Evolutionary conservation across 768 basidiomycete genomes (phyloP).

Genomic region (Suillus placidus): DNA sequence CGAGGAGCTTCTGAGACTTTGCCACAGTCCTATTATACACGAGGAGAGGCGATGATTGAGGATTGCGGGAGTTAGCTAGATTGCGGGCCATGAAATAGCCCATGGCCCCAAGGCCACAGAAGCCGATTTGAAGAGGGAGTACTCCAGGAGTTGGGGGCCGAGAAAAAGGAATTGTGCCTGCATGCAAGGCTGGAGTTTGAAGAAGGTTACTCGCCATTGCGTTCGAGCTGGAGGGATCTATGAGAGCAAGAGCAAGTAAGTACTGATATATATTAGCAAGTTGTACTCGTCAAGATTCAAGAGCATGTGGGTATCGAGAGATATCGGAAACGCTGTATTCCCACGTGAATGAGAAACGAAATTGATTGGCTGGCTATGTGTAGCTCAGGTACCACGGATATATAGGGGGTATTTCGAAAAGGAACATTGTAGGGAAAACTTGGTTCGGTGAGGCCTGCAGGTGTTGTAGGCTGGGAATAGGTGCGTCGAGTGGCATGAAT

Average conservation of each 20-base stretch:
- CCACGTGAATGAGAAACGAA: neutral
- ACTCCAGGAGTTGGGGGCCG: conserved; percentile 56
- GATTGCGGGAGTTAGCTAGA: conserved; percentile 57
- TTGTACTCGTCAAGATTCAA: neutral
- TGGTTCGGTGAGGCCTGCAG: neutral
- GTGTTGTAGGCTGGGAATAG: conserved; percentile 25
- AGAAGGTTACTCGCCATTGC: conserved; percentile 14
- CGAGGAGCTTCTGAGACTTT: conserved; percentile 59
- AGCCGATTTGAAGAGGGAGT: conserved; percentile 45
- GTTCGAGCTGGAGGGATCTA: conserved; percentile 3
- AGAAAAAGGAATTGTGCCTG: conserved; percentile 50
- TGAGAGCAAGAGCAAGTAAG: neutral
- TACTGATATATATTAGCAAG: conserved; percentile 1
- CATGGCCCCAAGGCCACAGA: conserved; percentile 62
- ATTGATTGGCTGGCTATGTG: neutral
- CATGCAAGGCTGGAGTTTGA: conserved; percentile 14
- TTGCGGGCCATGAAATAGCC: conserved; percentile 80
- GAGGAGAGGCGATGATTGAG: conserved; percentile 54
- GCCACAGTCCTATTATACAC: conserved; percentile 76
- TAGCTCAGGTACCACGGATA: neutral
- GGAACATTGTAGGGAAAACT: neutral
- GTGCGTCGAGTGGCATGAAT: conserved; percentile 47
- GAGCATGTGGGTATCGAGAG: neutral
- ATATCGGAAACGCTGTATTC: neutral
- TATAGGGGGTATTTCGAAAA: neutral